Percentiles rank a stretch among this genome's conserved stretches.
Conservation (phyloP, 2,329 filamentous ascomycete genomes). For the Phaeosphaeriaceae sp. region DNA sequence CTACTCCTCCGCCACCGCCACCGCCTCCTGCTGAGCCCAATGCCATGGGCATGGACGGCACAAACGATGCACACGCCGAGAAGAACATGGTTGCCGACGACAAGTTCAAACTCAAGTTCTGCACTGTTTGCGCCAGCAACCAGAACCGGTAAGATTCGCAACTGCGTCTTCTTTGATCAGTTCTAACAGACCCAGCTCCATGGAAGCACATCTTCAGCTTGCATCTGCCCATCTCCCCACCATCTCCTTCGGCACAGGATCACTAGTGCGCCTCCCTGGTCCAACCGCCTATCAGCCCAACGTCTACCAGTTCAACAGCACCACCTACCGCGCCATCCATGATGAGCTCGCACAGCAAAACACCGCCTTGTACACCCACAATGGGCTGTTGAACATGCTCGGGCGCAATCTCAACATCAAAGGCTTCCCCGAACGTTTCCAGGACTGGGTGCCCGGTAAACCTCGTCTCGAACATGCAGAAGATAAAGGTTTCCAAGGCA, state of each 20-base stretch:
- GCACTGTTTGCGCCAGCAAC: conserved; percentile 98
- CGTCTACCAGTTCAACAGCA: conserved; percentile 97
- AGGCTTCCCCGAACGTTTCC: conserved; percentile 95
- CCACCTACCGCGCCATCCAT: conserved; percentile 94
- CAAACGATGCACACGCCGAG: conserved; percentile 33
- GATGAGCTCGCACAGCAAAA: conserved; percentile 89
- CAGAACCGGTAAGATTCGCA: conserved; percentile 79
- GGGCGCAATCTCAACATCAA: conserved; percentile 91
- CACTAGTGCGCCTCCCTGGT: conserved; percentile 89
- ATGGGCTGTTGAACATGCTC: conserved; percentile 95
- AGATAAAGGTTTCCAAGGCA: conserved; percentile 79
- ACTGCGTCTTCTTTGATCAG: no score
- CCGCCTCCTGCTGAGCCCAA: conserved; percentile 47
- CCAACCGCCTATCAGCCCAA: conserved; percentile 93
- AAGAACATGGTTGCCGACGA: conserved; percentile 49
- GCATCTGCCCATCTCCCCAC: conserved; percentile 87
- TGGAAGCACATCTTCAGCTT: conserved; percentile 97
- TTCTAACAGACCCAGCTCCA: conserved; percentile 66
- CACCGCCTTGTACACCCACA: conserved; percentile 83
- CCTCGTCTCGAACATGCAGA: conserved; percentile 75
- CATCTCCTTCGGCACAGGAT: conserved; percentile 96
- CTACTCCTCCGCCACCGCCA: conserved; percentile 61
- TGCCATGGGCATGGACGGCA: conserved; percentile 40
- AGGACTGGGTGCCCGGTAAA: conserved; percentile 91
- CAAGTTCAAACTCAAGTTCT: conserved; percentile 91